Evolutionary conservation across 768 basidiomycete genomes (phyloP), one percentile per base, ranked within the genome.

Genomic region (Chalciporus chontae): DNA sequence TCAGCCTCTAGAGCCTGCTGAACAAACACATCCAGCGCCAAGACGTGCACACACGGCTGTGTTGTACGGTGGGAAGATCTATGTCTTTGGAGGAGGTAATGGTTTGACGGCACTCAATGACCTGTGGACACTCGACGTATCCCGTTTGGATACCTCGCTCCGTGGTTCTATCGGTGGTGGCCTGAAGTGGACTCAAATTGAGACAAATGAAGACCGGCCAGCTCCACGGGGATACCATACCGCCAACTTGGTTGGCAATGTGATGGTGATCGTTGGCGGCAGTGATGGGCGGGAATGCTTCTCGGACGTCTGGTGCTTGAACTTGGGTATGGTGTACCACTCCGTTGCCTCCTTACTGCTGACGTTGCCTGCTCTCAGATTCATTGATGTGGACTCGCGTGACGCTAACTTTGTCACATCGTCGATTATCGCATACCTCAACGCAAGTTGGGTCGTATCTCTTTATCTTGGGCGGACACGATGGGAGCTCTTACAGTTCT

Each of bases 51-150:
- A 97, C 66, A 90, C 91, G 0, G 81, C 90, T 1, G 87, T 94
- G 13, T 69, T 83, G 18, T 84, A 91, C 60, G 71, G 73, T 24
- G 75, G 77, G 50, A 85, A 80, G 62, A 77, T 97, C 0, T 90
- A 88, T 73, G 69, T 96, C 4, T 96, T 95, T 59, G 94, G 93
- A 8, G 93, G 94, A n/a, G 94, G 94, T 3, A 94, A 92, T 51
- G 94, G 94, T 0, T 74, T 86, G 71, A 80, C 79, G n/a, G 93
- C 94, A 0, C 74, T 96, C 48, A 90, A 90, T 57, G 94, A 96
- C 65, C 71, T 94, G 17, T 95, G 93, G 92, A 81, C 85, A 14
- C 71, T 95, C 19, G 90, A 95, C 50, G 80, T 87, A 0, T 76
- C 71, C 29, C 70, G 73, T 44, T 57, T 68, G 37, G 62, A 67